phyloP scores from a whole-genome alignment of 805 yeast species.

The Nakazawaea wyomingensis region DNA sequence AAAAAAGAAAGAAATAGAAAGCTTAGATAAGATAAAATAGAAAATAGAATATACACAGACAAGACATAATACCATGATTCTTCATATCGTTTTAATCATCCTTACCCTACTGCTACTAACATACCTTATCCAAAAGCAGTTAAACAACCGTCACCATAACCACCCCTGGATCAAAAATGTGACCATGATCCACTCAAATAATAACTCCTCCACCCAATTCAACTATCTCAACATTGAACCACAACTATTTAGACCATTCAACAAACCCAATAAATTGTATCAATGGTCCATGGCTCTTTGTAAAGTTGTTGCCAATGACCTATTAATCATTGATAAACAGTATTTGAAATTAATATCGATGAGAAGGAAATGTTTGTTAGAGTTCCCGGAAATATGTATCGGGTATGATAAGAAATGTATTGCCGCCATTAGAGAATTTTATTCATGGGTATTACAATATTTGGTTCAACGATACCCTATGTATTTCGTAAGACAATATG shows the following conservation, averaged over 20 bases:
- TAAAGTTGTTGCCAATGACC: slow-evolving; percentile 42
- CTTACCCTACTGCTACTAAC: no score
- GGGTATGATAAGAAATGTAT: slow-evolving; percentile 27
- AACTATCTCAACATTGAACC: slow-evolving; percentile 42
- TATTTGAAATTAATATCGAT: slow-evolving; percentile 41
- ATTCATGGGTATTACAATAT: slow-evolving; percentile 35
- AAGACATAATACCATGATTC: no score
- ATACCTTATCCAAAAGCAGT: no score
- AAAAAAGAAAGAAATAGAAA: no score
- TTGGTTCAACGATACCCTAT: slow-evolving; percentile 47
- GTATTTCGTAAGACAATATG: slow-evolving; percentile 33
- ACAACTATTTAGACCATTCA: slow-evolving; percentile 37
- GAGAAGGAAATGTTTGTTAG: slow-evolving; percentile 29
- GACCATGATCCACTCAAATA: background rate
- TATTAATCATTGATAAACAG: slow-evolving; percentile 58
- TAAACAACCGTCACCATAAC: no score
- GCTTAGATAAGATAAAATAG: no score
- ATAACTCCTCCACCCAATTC: slow-evolving; percentile 30
- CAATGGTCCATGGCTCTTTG: slow-evolving; percentile 60
- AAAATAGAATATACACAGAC: no score
- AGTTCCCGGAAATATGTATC: slow-evolving; percentile 28
- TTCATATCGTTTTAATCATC: no score
- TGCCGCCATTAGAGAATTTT: slow-evolving; percentile 44
- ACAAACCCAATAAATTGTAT: slow-evolving; percentile 39
- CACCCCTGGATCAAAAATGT: slow-evolving; percentile 1